These are phyloP conservation scores for Plasmodium malariae DNA, from an alignment of 169 alveolate genomes.

Conservation along the genomic window DNA sequence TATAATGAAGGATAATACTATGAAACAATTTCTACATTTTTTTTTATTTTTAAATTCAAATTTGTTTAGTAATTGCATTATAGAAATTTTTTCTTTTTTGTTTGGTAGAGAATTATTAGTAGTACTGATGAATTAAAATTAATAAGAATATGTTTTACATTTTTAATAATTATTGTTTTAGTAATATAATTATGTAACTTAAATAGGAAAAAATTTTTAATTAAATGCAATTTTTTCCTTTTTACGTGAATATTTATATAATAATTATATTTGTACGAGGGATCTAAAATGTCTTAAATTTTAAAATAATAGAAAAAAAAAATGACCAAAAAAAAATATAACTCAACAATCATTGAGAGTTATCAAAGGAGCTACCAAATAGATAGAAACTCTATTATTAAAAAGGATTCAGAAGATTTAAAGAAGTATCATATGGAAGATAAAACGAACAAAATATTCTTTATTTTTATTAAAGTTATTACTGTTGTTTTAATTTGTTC, in stretches of 20 bases:
- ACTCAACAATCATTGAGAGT: background rate
- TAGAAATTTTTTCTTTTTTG: background rate
- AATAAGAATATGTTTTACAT: background rate
- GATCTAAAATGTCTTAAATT: slow-evolving; percentile 4
- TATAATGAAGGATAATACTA: too few relatives aligned
- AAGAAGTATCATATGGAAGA: background rate
- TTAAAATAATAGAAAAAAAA: background rate
- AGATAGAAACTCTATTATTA: background rate
- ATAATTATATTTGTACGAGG: background rate
- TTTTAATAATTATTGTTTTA: background rate
- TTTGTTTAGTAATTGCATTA: too few relatives aligned
- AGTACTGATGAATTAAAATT: too few relatives aligned
- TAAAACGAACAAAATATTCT: background rate
- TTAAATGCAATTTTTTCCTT: background rate
- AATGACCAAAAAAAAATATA: slow-evolving; percentile 14
- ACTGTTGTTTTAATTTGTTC: slow-evolving; percentile 10
- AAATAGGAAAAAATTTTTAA: too few relatives aligned
- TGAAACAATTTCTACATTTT: too few relatives aligned
- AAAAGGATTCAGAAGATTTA: background rate
- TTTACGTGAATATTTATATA: slow-evolving; percentile 1
- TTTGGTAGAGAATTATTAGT: background rate
- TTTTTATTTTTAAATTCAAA: too few relatives aligned
- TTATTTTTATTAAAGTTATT: background rate
- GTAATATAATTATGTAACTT: too few relatives aligned
- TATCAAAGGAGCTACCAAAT: background rate